Evolutionary conservation across 768 basidiomycete species (phyloP).

Genomic region (Holtermanniella nyarrowii): DNA sequence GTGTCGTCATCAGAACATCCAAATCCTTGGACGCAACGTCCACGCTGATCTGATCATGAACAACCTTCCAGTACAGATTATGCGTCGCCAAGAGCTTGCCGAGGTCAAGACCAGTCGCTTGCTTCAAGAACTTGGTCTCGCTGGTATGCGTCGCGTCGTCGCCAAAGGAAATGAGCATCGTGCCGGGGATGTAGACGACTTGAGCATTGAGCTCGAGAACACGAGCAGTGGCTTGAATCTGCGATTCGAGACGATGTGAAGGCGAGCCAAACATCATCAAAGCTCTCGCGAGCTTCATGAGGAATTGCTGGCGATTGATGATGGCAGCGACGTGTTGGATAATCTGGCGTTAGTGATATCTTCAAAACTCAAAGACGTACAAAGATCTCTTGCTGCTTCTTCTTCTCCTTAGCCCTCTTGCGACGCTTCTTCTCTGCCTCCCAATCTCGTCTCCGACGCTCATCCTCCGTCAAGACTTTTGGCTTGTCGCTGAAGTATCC

Average conservation of each 20-base stretch:
- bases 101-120: slow-evolving; percentile 61
- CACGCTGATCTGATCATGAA: slow-evolving; percentile 70
- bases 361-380: slow-evolving; percentile 44
- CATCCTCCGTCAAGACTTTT: slow-evolving; percentile 30
- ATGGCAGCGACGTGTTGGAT: slow-evolving; percentile 75
- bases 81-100: slow-evolving; percentile 65
- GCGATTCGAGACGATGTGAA: slow-evolving; percentile 86
- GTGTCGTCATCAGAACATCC: slow-evolving; percentile 61
- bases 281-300: slow-evolving; percentile 72
- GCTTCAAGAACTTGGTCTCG: slow-evolving; percentile 67
- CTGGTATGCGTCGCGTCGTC: slow-evolving; percentile 69
- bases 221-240: slow-evolving; percentile 73
- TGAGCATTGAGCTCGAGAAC: slow-evolving; percentile 86
- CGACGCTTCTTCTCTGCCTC: slow-evolving; percentile 45
- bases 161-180: slow-evolving; percentile 72
- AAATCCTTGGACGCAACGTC: slow-evolving; percentile 60
- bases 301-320: slow-evolving; percentile 69
- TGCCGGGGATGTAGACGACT: slow-evolving; percentile 60
- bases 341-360: slow-evolving; percentile 46
- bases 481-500: slow-evolving; percentile 30
- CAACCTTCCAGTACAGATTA: slow-evolving; percentile 65
- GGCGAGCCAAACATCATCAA: slow-evolving; percentile 90
- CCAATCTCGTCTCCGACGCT: slow-evolving; percentile 39
- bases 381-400: slow-evolving; percentile 66
- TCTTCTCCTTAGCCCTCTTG: slow-evolving; percentile 46